Conservation (phyloP, 305 asterid genomes). For the Solanum hybrid region DNA sequence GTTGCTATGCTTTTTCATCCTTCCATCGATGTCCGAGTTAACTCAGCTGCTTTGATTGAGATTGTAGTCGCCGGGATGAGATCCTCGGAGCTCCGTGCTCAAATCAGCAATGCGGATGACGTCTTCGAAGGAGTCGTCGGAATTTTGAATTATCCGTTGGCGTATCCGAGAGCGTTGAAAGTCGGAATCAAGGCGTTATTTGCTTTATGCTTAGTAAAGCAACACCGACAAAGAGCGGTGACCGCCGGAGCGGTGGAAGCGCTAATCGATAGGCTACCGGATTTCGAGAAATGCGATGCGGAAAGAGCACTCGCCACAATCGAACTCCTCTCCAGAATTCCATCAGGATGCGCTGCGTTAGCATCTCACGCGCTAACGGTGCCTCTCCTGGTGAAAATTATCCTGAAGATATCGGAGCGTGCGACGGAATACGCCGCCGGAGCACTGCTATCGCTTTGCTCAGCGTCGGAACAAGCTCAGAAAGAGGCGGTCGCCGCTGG, state of each 20-base stretch:
- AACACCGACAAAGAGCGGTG: slow-evolving; percentile 76
- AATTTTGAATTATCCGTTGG: slow-evolving; percentile 49
- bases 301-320: slow-evolving; percentile 90
- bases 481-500: slow-evolving; percentile 70
- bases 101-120: slow-evolving; percentile 48
- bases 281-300: slow-evolving; percentile 75
- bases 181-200: slow-evolving; percentile 68
- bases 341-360: slow-evolving; percentile 64
- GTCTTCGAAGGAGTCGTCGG: slow-evolving; percentile 73
- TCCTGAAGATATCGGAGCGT: slow-evolving; percentile 68
- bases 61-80: slow-evolving; percentile 49
- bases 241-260: slow-evolving; percentile 76
- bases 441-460: slow-evolving; percentile 69
- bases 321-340: slow-evolving; percentile 83
- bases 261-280: slow-evolving; percentile 48
- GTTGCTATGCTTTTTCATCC: slow-evolving; percentile 68
- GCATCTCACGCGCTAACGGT: slow-evolving; percentile 67
- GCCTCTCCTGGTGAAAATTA: slow-evolving; percentile 64
- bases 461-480: slow-evolving; percentile 54
- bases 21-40: slow-evolving; percentile 67
- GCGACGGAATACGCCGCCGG: slow-evolving; percentile 96
- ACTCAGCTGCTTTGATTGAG: slow-evolving; percentile 87
- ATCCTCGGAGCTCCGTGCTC: slow-evolving; percentile 66
- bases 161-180: slow-evolving; percentile 60
- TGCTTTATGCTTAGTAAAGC: slow-evolving; percentile 78